Evolutionary conservation across 805 yeast species (phyloP).

Genomic region (Starmerella sirachaensis): DNA sequence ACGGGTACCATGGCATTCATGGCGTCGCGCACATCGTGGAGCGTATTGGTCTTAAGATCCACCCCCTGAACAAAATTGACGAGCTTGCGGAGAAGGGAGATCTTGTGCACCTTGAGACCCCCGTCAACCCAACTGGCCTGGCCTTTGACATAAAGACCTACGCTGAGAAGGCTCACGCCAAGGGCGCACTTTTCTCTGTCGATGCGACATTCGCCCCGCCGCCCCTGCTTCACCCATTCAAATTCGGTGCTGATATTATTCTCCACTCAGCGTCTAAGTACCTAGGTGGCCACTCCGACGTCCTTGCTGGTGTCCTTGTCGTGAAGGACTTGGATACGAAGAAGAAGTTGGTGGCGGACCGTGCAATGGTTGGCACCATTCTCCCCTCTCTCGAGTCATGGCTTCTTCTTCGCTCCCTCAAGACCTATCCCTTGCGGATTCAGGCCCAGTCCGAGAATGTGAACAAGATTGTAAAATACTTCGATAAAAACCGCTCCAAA

Average conservation of each 20-base stretch:
- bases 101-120: slow-evolving; percentile 57
- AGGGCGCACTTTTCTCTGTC: slow-evolving; percentile 62
- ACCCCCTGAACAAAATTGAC: slow-evolving; percentile 24
- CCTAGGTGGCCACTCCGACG: slow-evolving; percentile 89
- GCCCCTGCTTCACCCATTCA: slow-evolving; percentile 71
- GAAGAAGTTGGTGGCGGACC: slow-evolving; percentile 42
- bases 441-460: slow-evolving; percentile 54
- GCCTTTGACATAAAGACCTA: slow-evolving; percentile 49
- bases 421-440: slow-evolving; percentile 69
- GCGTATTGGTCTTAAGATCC: slow-evolving; percentile 39
- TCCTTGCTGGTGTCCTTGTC: slow-evolving; percentile 71
- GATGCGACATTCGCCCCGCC: slow-evolving; percentile 95
- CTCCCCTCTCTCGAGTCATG: slow-evolving; percentile 68
- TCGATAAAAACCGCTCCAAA: slow-evolving; percentile 38
- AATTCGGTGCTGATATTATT: slow-evolving; percentile 70
- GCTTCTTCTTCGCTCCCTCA: slow-evolving; percentile 61
- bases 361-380: slow-evolving; percentile 65
- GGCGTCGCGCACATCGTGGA: slow-evolving; percentile 53
- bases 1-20: slow-evolving; percentile 77
- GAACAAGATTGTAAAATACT: slow-evolving; percentile 44
- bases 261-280: slow-evolving; percentile 89
- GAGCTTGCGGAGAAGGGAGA: slow-evolving; percentile 55
- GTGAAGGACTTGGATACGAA: slow-evolving; percentile 55
- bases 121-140: slow-evolving; percentile 72
- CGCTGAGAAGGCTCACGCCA: slow-evolving; percentile 59